phyloP scores from a whole-genome alignment of 176 grass and related monocot species.

The Eragrostis nindensis region DNA sequence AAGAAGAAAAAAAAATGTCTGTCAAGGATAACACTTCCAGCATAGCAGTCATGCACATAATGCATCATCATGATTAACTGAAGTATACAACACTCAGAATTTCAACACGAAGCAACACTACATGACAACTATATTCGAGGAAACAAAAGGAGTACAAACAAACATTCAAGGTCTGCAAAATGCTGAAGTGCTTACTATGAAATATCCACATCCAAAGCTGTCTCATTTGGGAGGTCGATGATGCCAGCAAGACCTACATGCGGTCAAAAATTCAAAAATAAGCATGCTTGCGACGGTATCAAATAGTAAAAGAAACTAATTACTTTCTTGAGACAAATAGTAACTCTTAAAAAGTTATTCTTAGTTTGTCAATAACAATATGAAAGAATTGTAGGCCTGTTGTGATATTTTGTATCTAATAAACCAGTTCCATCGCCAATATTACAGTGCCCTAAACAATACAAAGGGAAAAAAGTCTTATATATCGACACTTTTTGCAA shows the following conservation, averaged over 20 bases:
- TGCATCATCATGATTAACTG: conserved; percentile 2
- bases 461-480: not conserved
- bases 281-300: not conserved
- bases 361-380: not conserved
- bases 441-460: not conserved
- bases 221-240: conserved; percentile 52
- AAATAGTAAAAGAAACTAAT: not conserved
- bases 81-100: not conserved
- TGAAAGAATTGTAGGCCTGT: not conserved
- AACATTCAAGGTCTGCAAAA: not conserved
- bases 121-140: not conserved
- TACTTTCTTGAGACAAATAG: not conserved
- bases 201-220: conserved; percentile 52
- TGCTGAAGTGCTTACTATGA: conserved; percentile 47
- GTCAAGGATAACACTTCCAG: too few relatives aligned
- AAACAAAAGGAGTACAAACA: conserved; percentile 10
- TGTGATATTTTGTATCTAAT: conserved; percentile 19
- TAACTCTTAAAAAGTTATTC: not conserved
- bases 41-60: not conserved
- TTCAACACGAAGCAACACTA: not conserved
- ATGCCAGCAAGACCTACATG: conserved; percentile 60
- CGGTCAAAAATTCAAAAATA: conserved; percentile 20
- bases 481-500: not conserved
- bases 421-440: not conserved
- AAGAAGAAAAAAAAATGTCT: not conserved